phyloP scores from a whole-genome alignment of 805 yeast species.

The Schwanniomyces polymorphus region DNA sequence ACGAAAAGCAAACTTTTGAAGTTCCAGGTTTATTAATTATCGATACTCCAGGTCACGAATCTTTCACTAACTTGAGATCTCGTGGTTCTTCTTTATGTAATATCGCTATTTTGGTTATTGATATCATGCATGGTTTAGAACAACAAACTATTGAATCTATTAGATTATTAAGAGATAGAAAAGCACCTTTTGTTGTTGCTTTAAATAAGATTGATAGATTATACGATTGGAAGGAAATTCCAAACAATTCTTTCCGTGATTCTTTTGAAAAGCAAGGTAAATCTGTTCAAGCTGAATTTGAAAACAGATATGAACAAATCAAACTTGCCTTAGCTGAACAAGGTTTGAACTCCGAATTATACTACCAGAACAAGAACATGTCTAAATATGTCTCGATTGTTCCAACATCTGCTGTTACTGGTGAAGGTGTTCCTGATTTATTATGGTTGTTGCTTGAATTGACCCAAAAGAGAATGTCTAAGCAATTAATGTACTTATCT shows the following conservation, averaged over 20 bases:
- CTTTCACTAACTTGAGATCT: slow-evolving; percentile 94
- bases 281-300: slow-evolving; percentile 90
- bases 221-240: slow-evolving; percentile 88
- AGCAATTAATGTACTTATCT: slow-evolving; percentile 94
- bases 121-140: slow-evolving; percentile 98
- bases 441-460: slow-evolving; percentile 92
- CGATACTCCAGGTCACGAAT: slow-evolving; percentile 99
- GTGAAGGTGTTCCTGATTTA: slow-evolving; percentile 99
- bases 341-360: slow-evolving; percentile 95
- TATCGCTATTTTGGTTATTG: slow-evolving; percentile 97
- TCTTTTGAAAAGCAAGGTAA: slow-evolving; percentile 79
- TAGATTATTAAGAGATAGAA: slow-evolving; percentile 87
- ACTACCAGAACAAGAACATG: slow-evolving; percentile 92
- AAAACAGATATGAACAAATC: slow-evolving; percentile 80
- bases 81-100: slow-evolving; percentile 99
- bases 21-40: slow-evolving; percentile 96
- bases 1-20: slow-evolving; percentile 82
- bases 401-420: slow-evolving; percentile 98
- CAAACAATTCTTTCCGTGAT: slow-evolving; percentile 95
- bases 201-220: slow-evolving; percentile 96
- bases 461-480: slow-evolving; percentile 98
- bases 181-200: slow-evolving; percentile 97
- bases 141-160: slow-evolving; percentile 97
- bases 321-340: slow-evolving; percentile 94
- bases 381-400: slow-evolving; percentile 93